Percentiles rank a stretch among this genome's conserved stretches.
Conservation (phyloP, 805 yeast species). For the Wickerhamomyces silvicola region DNA sequence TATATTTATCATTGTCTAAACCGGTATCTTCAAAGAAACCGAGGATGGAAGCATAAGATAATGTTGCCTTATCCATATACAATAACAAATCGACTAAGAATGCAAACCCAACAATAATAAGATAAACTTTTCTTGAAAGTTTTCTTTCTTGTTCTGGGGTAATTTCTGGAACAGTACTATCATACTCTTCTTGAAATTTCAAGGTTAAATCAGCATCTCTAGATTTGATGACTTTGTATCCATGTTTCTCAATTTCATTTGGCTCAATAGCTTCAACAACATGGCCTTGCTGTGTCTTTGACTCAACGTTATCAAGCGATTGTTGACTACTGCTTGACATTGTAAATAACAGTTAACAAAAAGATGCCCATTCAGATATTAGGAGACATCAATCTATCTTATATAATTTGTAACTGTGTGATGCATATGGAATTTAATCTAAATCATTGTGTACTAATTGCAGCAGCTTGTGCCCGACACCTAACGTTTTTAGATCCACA, state of each 20-base stretch:
- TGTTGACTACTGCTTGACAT: too few species aligned
- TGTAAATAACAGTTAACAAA: too few species aligned
- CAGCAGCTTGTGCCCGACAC: too few species aligned
- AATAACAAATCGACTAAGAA: constrained; percentile 35
- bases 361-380: too few species aligned
- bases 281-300: too few species aligned
- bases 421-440: too few species aligned
- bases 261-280: neutral
- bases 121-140: constrained; percentile 31
- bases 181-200: constrained; percentile 29
- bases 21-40: constrained; percentile 43
- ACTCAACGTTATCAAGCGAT: too few species aligned
- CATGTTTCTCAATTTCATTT: constrained; percentile 23
- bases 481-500: too few species aligned
- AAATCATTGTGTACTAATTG: too few species aligned
- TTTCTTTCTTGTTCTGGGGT: constrained; percentile 37
- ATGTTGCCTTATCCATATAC: constrained; percentile 46
- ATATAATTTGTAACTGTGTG: too few species aligned
- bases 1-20: constrained; percentile 36
- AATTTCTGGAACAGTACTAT: constrained; percentile 28
- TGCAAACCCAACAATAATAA: constrained; percentile 30
- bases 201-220: constrained; percentile 36
- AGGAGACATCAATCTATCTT: too few species aligned
- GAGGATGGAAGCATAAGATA: constrained; percentile 41
- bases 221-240: constrained; percentile 22